Evolutionary conservation across 2,329 filamentous ascomycete genomes (phyloP).

Genomic region (Anisogramma anomala): DNA sequence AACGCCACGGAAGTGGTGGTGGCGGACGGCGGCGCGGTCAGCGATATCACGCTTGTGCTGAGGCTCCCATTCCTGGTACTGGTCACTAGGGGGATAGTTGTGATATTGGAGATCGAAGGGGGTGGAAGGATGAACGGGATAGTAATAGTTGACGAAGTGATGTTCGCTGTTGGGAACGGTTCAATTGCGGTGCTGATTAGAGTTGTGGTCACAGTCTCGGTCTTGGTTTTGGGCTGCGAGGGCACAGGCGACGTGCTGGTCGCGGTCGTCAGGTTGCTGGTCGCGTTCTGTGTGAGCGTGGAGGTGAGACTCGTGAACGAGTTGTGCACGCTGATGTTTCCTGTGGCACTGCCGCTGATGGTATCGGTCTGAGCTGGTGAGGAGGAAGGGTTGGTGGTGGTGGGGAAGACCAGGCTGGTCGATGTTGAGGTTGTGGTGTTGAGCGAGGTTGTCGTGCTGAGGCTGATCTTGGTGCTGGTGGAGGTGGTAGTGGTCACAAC

Average conservation of each 20-base stretch:
- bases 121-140: neutral
- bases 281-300: neutral
- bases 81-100: neutral
- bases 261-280: neutral
- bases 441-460: neutral
- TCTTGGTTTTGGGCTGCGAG: neutral
- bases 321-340: slow-evolving; percentile 1
- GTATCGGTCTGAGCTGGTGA: neutral
- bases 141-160: neutral
- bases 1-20: too few species aligned
- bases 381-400: neutral
- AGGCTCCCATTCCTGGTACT: too few species aligned
- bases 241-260: neutral
- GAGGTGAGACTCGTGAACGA: neutral
- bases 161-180: too few species aligned
- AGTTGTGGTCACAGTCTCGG: too few species aligned
- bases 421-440: neutral
- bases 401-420: neutral
- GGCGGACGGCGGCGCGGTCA: too few species aligned
- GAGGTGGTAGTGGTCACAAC: neutral
- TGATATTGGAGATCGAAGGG: neutral
- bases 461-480: neutral
- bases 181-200: too few species aligned
- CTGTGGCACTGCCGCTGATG: neutral
- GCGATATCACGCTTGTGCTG: too few species aligned